A percentile compares a stretch with the other conserved stretches of the same genome.
Evolutionary conservation across 345 rosid genomes (phyloP).

Genomic region (Syzygium jambos): DNA sequence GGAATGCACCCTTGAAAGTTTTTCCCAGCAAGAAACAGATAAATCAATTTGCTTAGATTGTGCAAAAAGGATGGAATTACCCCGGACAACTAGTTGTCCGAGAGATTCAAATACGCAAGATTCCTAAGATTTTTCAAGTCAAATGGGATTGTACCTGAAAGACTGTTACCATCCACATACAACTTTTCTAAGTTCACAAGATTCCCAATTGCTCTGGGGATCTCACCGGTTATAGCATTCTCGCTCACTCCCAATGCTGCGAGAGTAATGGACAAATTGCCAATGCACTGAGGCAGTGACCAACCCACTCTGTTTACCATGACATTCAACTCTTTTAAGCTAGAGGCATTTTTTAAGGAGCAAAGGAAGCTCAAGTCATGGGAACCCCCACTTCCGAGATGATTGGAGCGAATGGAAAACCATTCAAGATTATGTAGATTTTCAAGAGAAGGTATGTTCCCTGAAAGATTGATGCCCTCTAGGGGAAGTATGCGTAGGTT

Average conservation of each 20-base stretch:
- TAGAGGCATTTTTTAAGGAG: not conserved
- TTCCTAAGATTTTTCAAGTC: conserved; percentile 2
- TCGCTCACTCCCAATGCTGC: not conserved
- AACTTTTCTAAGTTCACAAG: conserved; percentile 7
- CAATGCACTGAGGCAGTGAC: not conserved
- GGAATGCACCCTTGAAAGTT: not conserved
- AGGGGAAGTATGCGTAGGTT: not conserved
- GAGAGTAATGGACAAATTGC: not conserved
- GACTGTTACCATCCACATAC: not conserved
- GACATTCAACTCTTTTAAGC: not conserved
- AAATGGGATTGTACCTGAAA: conserved; percentile 9
- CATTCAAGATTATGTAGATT: not conserved
- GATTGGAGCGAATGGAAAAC: not conserved
- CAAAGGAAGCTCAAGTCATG: conserved; percentile 1
- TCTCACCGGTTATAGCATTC: conserved; percentile 4
- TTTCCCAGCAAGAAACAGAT: not conserved
- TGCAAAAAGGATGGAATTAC: conserved; percentile 11
- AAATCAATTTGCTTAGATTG: not conserved
- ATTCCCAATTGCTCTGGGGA: conserved; percentile 2
- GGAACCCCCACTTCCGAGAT: not conserved
- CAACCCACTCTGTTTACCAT: not conserved
- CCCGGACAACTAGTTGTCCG: conserved; percentile 1
- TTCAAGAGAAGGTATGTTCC: not conserved
- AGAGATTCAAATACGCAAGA: not conserved
- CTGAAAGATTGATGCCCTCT: not conserved